Evolutionary conservation across 2,329 filamentous ascomycete genomes (phyloP).

Genomic region (Catunica adiposa): DNA sequence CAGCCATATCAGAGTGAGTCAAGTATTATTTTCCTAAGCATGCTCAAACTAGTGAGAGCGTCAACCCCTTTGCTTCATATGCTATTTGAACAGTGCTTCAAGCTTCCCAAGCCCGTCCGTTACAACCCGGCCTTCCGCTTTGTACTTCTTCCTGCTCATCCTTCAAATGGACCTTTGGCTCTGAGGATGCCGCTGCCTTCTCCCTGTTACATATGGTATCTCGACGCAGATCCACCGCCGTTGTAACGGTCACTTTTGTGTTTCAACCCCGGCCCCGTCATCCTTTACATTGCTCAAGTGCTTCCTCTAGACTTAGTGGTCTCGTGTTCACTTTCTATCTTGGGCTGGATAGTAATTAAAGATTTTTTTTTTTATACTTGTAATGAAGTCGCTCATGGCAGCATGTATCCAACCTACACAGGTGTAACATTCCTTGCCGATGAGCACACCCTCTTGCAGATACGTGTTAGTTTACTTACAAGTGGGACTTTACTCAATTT

Average conservation of each 20-base stretch:
- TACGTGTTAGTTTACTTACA: too few species aligned
- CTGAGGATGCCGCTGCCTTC: too few species aligned
- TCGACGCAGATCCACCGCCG: not conserved
- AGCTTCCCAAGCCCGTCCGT: too few species aligned
- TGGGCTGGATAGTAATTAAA: not conserved
- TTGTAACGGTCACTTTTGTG: not conserved
- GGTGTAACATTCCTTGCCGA: not conserved
- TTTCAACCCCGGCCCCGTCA: not conserved
- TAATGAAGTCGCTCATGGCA: not conserved
- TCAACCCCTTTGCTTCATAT: too few species aligned
- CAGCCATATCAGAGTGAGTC: slow-evolving; percentile 13
- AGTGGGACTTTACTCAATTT: too few species aligned
- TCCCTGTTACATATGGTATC: too few species aligned
- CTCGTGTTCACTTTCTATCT: not conserved
- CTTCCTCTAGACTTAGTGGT: not conserved
- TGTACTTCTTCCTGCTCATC: not conserved
- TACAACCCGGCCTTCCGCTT: not conserved
- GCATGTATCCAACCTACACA: not conserved
- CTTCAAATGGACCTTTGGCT: not conserved
- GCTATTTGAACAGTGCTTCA: too few species aligned
- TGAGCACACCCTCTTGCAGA: too few species aligned
- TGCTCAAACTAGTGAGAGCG: too few species aligned
- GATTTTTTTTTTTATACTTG: not conserved
- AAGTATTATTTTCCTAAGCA: too few species aligned
- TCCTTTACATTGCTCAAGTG: not conserved